Base-by-base conservation (phyloP, 1,284 basidiomycete species). In the Fomitiporia mediterranea region DNA sequence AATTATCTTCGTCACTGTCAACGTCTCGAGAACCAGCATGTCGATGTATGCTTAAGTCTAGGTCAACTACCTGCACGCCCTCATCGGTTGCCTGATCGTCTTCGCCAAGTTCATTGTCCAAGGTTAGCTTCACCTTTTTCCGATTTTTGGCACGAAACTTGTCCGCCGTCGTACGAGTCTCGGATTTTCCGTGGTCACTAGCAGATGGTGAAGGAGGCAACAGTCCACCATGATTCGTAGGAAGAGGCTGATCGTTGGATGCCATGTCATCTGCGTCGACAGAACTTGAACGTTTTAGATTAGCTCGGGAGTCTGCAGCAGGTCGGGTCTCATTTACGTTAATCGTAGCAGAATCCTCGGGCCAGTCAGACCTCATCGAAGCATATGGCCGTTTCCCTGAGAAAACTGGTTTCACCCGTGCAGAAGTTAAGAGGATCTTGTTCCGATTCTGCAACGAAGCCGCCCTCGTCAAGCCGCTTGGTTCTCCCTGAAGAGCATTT, bases 161-260 rank as follows among this genome's bases (percentile, higher is more conserved):
- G 23, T 66, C 69, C 62, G 23, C 63, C 67, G 62, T 76, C 76
- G 23, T 61, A 55, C 40, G 51, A n/a, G n/a, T n/a, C 61, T 59
- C 69, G 65, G 58, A 61, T 66, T 19, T n/a, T 63, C 64, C 61
- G 59, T 54, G 63, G 58, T 37, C 67, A 68, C 56, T 66, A 59
- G 76, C 75, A 25, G 82, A 81, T 15, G 85, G 85, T n/a, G 85
- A 86, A 9, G 86, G 85, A 9, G 84, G 84, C 48, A 83, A 62
- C 47, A 82, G 71, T 38, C 65, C 23, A 11, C 28, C 43, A 39
- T 19, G 17, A 30, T n/a, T 11, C 4, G 13, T 35, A 11, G 19
- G 8, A 17, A n/a, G 13, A 9, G n/a, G 15, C 23, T 39, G 27
- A 15, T 47, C 35, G 9, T 21, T 34, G 8, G 4, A 17, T 32